A percentile compares a stretch with the other conserved stretches of the same genome.
Evolutionary conservation across 2,329 filamentous ascomycete species (phyloP).

Genomic region (Sodiomyces alkalinus): DNA sequence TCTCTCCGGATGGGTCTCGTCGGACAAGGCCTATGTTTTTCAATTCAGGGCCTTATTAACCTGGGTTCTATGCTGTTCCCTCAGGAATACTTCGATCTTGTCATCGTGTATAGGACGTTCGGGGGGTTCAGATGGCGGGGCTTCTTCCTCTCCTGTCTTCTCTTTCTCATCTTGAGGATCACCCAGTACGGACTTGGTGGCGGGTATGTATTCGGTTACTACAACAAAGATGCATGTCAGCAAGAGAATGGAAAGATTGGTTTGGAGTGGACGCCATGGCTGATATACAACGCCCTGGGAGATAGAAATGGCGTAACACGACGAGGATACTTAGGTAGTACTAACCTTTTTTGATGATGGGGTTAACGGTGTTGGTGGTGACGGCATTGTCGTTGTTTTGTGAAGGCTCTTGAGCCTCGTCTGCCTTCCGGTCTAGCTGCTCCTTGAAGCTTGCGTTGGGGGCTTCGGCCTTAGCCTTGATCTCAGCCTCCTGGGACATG

Average conservation of each 20-base stretch:
- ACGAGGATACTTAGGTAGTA: background rate
- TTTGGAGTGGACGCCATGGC: too few relatives aligned
- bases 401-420: slow-evolving; percentile 14
- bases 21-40: too few relatives aligned
- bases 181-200: slow-evolving; percentile 24
- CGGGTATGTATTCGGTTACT: slow-evolving; percentile 29
- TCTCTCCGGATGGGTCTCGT: too few relatives aligned
- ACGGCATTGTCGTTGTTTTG: slow-evolving; percentile 9
- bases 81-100: slow-evolving; percentile 36
- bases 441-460: slow-evolving; percentile 28
- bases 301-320: too few relatives aligned
- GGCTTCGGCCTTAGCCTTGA: too few relatives aligned
- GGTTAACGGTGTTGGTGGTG: slow-evolving; percentile 15
- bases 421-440: slow-evolving; percentile 26
- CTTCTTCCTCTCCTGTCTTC: slow-evolving; percentile 5
- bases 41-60: too few relatives aligned
- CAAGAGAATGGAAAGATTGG: background rate
- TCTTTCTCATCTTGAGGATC: slow-evolving; percentile 13
- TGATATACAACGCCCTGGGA: too few relatives aligned
- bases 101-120: slow-evolving; percentile 28
- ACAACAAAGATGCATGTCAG: background rate
- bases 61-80: slow-evolving; percentile 35
- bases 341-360: slow-evolving; percentile 28
- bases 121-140: slow-evolving; percentile 22
- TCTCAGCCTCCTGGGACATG: too few relatives aligned